Evolutionary conservation across 1,284 basidiomycete genomes (phyloP).

Genomic region (Tilletia caries): DNA sequence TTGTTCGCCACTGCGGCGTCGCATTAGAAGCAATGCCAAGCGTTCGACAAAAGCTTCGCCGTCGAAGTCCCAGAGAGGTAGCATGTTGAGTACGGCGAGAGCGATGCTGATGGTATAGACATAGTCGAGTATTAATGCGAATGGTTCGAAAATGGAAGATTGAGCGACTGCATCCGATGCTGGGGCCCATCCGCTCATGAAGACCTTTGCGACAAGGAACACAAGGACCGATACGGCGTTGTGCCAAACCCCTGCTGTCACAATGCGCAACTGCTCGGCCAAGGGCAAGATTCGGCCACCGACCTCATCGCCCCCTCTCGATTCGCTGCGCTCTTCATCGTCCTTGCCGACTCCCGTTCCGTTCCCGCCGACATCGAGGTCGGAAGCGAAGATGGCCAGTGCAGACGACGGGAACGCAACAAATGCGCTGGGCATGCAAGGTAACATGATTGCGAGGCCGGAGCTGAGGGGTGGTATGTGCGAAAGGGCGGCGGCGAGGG

Average conservation of each 20-base stretch:
- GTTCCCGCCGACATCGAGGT: neutral
- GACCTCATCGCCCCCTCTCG: no score
- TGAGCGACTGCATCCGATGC: neutral
- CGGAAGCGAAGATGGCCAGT: constrained; percentile 4
- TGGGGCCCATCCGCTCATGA: neutral
- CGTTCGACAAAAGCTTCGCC: constrained; percentile 12
- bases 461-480: constrained; percentile 10
- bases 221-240: neutral
- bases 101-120: constrained; percentile 8
- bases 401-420: constrained; percentile 12
- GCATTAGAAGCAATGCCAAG: neutral
- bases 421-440: constrained; percentile 14
- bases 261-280: constrained; percentile 1
- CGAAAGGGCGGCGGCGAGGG: constrained; percentile 12
- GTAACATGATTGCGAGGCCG: neutral
- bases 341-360: neutral
- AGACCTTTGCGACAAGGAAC: neutral
- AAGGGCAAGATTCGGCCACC: neutral
- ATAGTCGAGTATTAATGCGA: neutral
- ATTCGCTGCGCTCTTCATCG: neutral
- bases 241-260: constrained; percentile 17
- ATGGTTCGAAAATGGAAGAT: neutral
- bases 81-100: constrained; percentile 16
- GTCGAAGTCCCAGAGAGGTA: constrained; percentile 13
- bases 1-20: neutral